Evolutionary conservation across 768 basidiomycete species (phyloP).

Genomic region (Kondoa malvinella): DNA sequence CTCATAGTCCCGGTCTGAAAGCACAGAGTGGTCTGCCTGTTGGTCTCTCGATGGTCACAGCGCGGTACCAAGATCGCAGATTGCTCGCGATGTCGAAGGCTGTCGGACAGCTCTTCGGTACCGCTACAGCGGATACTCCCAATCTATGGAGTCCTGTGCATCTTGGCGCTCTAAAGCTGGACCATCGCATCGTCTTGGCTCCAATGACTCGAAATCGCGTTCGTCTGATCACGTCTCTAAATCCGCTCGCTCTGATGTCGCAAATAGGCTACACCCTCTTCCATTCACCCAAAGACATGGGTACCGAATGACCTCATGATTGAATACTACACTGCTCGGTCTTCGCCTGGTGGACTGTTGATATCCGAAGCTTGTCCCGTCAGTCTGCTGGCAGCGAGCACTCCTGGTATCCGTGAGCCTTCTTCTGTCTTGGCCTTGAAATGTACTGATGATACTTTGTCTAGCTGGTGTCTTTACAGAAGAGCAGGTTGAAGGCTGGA

Average conservation of each 20-base stretch:
- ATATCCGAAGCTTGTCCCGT: conserved; percentile 27
- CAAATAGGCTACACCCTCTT: not conserved
- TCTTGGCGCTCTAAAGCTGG: not conserved
- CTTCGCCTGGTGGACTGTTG: conserved; percentile 29
- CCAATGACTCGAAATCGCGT: not conserved
- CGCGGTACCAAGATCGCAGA: conserved; percentile 28
- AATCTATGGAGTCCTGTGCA: not conserved
- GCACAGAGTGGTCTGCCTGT: conserved; percentile 28
- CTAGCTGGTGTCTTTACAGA: conserved; percentile 26
- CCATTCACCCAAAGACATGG: not conserved
- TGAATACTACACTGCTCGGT: conserved; percentile 24
- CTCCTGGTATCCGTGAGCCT: conserved; percentile 11
- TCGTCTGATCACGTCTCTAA: not conserved
- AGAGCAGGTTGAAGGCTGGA: conserved; percentile 30
- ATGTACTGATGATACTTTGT: conserved; percentile 19
- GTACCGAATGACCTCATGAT: conserved; percentile 13
- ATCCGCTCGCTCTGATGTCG: not conserved
- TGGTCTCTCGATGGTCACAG: conserved; percentile 29
- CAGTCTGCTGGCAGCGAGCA: not conserved
- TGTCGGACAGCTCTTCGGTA: conserved; percentile 24
- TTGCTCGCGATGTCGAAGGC: conserved; percentile 23
- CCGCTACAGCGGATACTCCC: not conserved
- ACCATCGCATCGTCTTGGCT: not conserved
- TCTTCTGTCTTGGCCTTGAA: conserved; percentile 24
- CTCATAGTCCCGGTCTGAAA: conserved; percentile 26